Conservation (phyloP, 495 filamentous ascomycete genomes). For the Xylaria grammica region DNA sequence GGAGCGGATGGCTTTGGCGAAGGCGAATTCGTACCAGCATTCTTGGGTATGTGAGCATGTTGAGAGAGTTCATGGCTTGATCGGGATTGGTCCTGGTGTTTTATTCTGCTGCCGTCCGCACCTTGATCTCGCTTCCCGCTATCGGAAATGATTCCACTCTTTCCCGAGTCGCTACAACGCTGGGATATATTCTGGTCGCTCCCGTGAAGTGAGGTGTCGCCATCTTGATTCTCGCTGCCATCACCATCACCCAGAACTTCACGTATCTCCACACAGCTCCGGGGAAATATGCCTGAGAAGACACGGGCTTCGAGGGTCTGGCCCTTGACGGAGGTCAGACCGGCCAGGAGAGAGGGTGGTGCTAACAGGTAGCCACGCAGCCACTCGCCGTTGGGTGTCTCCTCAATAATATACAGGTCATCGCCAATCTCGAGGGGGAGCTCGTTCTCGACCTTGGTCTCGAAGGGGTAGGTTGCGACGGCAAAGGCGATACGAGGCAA, state of each 20-base stretch:
- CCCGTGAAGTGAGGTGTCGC: constrained; percentile 27
- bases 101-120: constrained; percentile 11
- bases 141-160: constrained; percentile 46
- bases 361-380: constrained; percentile 93
- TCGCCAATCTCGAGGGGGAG: constrained; percentile 97
- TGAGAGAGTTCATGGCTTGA: background rate
- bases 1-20: constrained; percentile 84
- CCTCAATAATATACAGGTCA: constrained; percentile 98
- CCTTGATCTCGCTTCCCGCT: constrained; percentile 38
- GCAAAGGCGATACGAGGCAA: constrained; percentile 97
- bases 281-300: constrained; percentile 95
- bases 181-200: constrained; percentile 34
- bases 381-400: constrained; percentile 85
- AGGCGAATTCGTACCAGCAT: constrained; percentile 11
- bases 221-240: constrained; percentile 51
- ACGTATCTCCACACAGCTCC: constrained; percentile 83
- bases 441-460: constrained; percentile 82
- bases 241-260: constrained; percentile 72
- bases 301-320: constrained; percentile 94
- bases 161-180: constrained; percentile 50
- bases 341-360: constrained; percentile 89
- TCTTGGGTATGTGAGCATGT: background rate
- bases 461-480: constrained; percentile 91
- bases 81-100: background rate
- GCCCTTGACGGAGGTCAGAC: constrained; percentile 87